Percentiles rank a stretch among this genome's conserved stretches.
Conservation (phyloP, 2,329 filamentous ascomycete genomes). For the Cladophialophora immunda region DNA sequence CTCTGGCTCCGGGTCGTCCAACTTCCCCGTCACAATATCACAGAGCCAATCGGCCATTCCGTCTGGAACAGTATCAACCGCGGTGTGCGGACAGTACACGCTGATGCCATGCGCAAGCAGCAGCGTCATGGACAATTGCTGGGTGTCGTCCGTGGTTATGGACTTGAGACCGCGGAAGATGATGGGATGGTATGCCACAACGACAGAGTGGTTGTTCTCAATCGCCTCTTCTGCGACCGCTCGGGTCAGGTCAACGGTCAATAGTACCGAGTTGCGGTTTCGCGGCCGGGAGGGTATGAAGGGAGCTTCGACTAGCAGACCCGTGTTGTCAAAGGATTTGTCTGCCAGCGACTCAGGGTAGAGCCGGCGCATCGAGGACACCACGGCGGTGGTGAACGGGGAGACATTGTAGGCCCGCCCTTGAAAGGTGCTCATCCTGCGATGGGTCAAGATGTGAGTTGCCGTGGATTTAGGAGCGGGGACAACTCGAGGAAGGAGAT, state of each 20-base stretch:
- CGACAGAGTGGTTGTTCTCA: conserved; percentile 74
- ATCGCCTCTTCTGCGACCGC: conserved; percentile 92
- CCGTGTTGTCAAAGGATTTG: conserved; percentile 95
- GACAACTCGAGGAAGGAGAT: conserved; percentile 9
- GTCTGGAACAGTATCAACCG: conserved; percentile 83
- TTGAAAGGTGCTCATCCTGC: conserved; percentile 30
- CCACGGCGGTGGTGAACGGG: conserved; percentile 73
- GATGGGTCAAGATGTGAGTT: conserved; percentile 9
- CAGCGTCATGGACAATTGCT: conserved; percentile 84
- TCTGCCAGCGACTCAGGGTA: conserved; percentile 92
- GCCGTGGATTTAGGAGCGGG: conserved; percentile 9
- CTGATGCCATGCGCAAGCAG: conserved; percentile 88
- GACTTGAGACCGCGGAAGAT: conserved; percentile 95
- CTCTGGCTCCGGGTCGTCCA: conserved; percentile 41
- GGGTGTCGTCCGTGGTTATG: conserved; percentile 81
- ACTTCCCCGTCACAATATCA: conserved; percentile 75
- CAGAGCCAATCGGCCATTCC: conserved; percentile 96
- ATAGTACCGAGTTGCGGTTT: conserved; percentile 73
- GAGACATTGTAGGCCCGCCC: conserved; percentile 48
- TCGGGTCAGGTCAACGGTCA: conserved; percentile 90
- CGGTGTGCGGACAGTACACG: conserved; percentile 95
- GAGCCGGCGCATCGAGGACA: conserved; percentile 81
- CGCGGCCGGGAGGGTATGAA: conserved; percentile 62
- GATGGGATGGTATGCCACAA: conserved; percentile 95
- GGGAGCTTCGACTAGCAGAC: conserved; percentile 75